Evolutionary conservation across 2,329 filamentous ascomycete species (phyloP), one percentile per base, ranked within the genome.

Genomic region (Didymella segeticola): DNA sequence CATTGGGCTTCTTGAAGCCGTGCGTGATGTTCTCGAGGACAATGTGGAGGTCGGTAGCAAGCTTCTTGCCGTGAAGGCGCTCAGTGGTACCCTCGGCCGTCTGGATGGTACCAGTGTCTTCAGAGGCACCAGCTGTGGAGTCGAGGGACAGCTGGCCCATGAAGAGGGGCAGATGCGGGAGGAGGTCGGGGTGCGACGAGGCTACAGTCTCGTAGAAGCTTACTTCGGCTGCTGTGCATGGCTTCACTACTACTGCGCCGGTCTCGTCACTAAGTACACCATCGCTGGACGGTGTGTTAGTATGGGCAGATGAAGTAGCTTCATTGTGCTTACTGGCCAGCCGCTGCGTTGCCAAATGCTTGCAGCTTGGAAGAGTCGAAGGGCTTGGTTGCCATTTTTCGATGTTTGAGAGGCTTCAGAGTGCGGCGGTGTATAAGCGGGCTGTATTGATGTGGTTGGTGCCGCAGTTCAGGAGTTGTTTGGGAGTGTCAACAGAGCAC

Each of bases 181-280:
- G 84, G 67, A 98, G 91, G 2, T 88, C 85, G 25, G 86, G 85
- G 70, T 96, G 89, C 19, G 82, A 77, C 27, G 83, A 76, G 23
- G 87, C 70, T 22, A 79, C 87, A 31, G 86, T 85, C 72, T 96
- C 86, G 80, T 99, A 99, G 75, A 99, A 99, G 37, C 86, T 83
- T 66, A 98, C 86, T 78, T 99, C 95, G 60, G 87, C 82, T 58
- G 86, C 78, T 0, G 90, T 96, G 75, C 93, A 98, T 15, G 95
- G 95, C 77, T 99, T 99, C 71, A 97, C 91, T 72, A 99, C 90
- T 27, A 98, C 81, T 60, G 89, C 86, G 71, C 95, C 95, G 47
- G 90, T 86, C 49, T 84, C 81, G 69, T 96, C 91, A 71, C 89
- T 92, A 66, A 96, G 85, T 39, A 96, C 93, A 61, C 95, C 95